A percentile compares a stretch with the other conserved stretches of the same genome.
phyloP scores from a whole-genome alignment of 768 basidiomycete genomes.

The Kwoniella europaea region DNA sequence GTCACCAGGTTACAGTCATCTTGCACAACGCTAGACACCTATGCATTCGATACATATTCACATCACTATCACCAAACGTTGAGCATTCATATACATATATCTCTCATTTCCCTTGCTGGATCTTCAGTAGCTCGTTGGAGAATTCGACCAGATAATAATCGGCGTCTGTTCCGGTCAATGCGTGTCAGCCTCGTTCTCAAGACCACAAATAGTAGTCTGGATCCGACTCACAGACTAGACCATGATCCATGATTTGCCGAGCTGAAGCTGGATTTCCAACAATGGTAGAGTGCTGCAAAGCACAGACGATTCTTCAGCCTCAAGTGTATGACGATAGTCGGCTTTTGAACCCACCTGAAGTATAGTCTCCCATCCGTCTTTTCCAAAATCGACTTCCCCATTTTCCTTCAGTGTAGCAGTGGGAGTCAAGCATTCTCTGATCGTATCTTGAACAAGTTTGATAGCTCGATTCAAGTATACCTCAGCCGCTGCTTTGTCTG shows the following conservation, averaged over 20 bases:
- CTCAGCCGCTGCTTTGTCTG: constrained; percentile 34
- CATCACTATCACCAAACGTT: neutral
- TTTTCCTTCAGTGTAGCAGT: constrained; percentile 27
- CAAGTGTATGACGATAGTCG: neutral
- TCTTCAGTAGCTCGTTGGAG: constrained; percentile 48
- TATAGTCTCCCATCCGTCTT: constrained; percentile 51
- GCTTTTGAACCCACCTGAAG: constrained; percentile 26
- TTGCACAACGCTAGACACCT: too few species aligned
- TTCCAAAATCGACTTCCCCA: constrained; percentile 43
- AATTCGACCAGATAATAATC: constrained; percentile 52
- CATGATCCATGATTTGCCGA: constrained; percentile 43
- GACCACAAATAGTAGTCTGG: neutral
- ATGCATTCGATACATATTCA: neutral
- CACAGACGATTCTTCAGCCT: neutral
- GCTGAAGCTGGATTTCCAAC: constrained; percentile 41
- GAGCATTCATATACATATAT: neutral
- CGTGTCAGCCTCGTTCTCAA: neutral
- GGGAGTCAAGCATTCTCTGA: constrained; percentile 37
- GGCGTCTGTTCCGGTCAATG: constrained; percentile 33
- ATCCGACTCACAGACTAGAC: constrained; percentile 47
- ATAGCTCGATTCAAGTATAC: constrained; percentile 35
- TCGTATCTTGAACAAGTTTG: constrained; percentile 39
- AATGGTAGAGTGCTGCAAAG: constrained; percentile 44
- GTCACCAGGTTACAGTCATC: too few species aligned
- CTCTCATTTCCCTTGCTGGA: constrained; percentile 20